Evolutionary conservation across 208 protist genomes (phyloP).

Genomic region (Leptomonas pyrrhocoris): DNA sequence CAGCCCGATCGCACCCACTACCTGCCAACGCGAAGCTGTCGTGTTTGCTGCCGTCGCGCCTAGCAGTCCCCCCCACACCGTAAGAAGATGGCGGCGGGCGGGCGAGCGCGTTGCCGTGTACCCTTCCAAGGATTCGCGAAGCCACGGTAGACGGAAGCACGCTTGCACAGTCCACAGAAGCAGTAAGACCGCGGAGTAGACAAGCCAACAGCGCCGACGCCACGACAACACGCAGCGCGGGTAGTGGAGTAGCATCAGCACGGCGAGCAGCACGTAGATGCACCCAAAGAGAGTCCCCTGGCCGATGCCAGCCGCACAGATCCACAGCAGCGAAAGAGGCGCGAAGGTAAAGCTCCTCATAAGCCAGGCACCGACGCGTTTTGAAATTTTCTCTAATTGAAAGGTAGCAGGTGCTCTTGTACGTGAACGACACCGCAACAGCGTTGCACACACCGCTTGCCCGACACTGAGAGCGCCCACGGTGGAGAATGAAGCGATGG

Average conservation of each 20-base stretch:
- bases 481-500: not conserved
- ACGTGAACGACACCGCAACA: not conserved
- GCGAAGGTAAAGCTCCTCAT: slow-evolving; percentile 8
- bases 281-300: slow-evolving; percentile 17
- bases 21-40: slow-evolving; percentile 1
- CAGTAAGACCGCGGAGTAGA: slow-evolving; percentile 15
- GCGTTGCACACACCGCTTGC: slow-evolving; percentile 4
- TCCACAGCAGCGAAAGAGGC: slow-evolving; percentile 21
- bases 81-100: slow-evolving; percentile 6
- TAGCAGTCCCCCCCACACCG: slow-evolving; percentile 16
- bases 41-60: not conserved
- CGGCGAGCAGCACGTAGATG: slow-evolving; percentile 7
- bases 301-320: slow-evolving; percentile 14
- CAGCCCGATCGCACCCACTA: slow-evolving; percentile 15
- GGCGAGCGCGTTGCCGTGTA: not conserved
- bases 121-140: slow-evolving; percentile 5
- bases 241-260: slow-evolving; percentile 13
- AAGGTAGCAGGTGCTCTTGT: not conserved
- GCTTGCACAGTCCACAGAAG: slow-evolving; percentile 26
- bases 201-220: slow-evolving; percentile 17
- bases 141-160: slow-evolving; percentile 5
- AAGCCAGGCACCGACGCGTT: not conserved
- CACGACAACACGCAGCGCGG: slow-evolving; percentile 14
- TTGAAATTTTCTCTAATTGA: not conserved
- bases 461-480: slow-evolving; percentile 6